These are phyloP conservation scores for Malus orientalis DNA, from an alignment of 306 rosid genomes.

Conservation along the genomic window DNA sequence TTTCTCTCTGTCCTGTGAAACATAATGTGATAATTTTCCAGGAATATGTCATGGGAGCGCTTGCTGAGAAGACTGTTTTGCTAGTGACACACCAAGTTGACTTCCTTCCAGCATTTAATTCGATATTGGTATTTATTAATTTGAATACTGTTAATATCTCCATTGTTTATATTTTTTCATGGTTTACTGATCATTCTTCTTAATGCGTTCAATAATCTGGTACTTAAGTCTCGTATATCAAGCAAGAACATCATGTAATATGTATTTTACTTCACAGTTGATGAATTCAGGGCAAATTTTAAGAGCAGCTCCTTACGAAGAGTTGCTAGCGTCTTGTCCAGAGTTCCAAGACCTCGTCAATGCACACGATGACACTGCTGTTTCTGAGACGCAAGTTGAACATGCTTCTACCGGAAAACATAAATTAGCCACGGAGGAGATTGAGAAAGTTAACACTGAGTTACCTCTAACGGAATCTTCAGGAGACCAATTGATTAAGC, in stretches of 20 bases:
- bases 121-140: slow-evolving; percentile 24
- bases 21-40: slow-evolving; percentile 1
- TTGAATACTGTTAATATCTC: too few relatives aligned
- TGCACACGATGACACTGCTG: slow-evolving; percentile 37
- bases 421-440: slow-evolving; percentile 6
- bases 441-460: slow-evolving; percentile 5
- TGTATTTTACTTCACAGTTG: slow-evolving; percentile 18
- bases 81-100: slow-evolving; percentile 60
- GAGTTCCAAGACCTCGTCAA: slow-evolving; percentile 51
- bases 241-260: not conserved
- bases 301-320: slow-evolving; percentile 37
- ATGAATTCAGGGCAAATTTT: slow-evolving; percentile 38
- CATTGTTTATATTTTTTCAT: not conserved
- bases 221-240: too few relatives aligned
- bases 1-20: not conserved
- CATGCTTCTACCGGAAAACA: not conserved
- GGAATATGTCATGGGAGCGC: slow-evolving; percentile 47
- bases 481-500: slow-evolving; percentile 38
- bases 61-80: slow-evolving; percentile 36
- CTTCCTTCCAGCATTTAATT: slow-evolving; percentile 41
- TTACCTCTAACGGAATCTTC: not conserved
- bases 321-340: slow-evolving; percentile 27
- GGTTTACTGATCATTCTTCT: not conserved
- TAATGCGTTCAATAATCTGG: too few relatives aligned
- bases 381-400: slow-evolving; percentile 15